Conservation (phyloP, 2,329 filamentous ascomycete genomes). For the Apiospora sp. region DNA sequence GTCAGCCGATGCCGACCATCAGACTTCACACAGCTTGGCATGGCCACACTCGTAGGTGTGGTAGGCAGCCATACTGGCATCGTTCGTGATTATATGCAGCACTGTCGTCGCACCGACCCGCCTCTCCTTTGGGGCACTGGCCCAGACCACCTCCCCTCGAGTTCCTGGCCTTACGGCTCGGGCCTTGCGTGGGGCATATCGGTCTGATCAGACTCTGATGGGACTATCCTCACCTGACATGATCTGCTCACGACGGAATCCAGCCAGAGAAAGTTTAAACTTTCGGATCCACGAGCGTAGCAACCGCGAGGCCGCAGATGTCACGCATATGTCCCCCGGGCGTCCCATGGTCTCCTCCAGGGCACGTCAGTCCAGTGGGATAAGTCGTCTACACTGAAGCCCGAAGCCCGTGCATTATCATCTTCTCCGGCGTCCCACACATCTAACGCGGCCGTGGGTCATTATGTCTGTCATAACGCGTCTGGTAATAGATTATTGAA, state of each 20-base stretch:
- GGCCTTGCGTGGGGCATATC: background rate
- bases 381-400: background rate
- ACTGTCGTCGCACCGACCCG: background rate
- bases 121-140: background rate
- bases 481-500: background rate
- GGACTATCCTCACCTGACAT: constrained; percentile 15
- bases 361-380: background rate
- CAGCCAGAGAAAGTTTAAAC: background rate
- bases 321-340: background rate
- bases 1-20: background rate
- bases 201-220: constrained; percentile 1
- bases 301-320: background rate
- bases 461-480: background rate
- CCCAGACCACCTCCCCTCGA: background rate
- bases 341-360: background rate
- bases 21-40: background rate
- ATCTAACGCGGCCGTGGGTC: background rate
- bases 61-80: background rate
- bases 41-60: no score
- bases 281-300: background rate
- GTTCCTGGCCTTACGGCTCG: background rate
- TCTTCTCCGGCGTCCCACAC: background rate
- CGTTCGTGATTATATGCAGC: background rate
- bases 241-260: background rate
- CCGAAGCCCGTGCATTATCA: background rate